Evolutionary conservation across 257 asterid species (phyloP), one percentile per base, ranked within the genome.

Genomic region (Coffea eugenioides): DNA sequence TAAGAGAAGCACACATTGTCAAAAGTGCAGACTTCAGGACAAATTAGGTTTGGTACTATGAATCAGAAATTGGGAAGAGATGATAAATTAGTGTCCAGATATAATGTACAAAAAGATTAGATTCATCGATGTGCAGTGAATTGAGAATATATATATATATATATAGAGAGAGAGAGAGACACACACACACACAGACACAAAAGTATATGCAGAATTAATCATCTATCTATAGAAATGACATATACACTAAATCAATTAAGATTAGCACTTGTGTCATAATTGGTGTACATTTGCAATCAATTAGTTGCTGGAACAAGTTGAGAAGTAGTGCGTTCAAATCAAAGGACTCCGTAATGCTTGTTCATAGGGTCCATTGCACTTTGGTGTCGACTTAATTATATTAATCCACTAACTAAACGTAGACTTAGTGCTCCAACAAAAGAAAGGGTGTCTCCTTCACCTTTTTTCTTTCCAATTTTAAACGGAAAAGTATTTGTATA

Each of bases 371-470:
- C 71, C 71, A 76, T 76, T 45, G 62, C 43, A 45, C 34, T 23
- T 31, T 76, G 48, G 46, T 76, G 54, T 83, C 4, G 69, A 18
- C 34, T 70, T 78, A 76, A 74, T 77, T 80, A 73, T 36, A 89
- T 79, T 75, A 81, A 80, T 81, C 92, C 92, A 90, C 97, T 88
- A 84, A 87, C 88, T 79, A 75, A 79, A 83, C 80, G 84, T 82
- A 88, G 91, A 92, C 93, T 90, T 91, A 87, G 91, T 90, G 93
- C 91, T 86, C 90, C 93, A 90, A 87, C 93, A 90, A 92, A 88
- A 85, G 90, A 77, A 91, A 88, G 85, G 91, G 87, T 89, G 80
- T 85, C 88, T 68, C 84, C 80, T 80, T 86, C 86, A 85, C 95
- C 88, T 91, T 91, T 84, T 83, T 79, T 27, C 78, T 86, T 69